Evolutionary conservation across 805 yeast species (phyloP).

Genomic region (Wickerhamomyces sydowiorum): DNA sequence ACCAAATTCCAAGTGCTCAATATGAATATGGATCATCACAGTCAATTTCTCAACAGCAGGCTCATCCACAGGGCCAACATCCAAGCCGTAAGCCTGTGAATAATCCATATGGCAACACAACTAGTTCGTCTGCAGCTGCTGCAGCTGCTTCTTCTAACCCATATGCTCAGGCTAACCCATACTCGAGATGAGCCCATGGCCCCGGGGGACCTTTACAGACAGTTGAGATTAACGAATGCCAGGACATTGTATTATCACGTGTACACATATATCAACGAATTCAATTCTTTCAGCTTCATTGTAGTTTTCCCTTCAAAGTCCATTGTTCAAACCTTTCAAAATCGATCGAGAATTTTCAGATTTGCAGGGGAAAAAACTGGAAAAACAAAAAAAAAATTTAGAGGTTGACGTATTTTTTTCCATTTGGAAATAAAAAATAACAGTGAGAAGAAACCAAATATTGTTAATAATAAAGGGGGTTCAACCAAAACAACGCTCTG

Average conservation of each 20-base stretch:
- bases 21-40: not conserved
- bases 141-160: not conserved
- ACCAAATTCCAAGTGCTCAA: not conserved
- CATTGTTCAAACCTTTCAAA: too few relatives aligned
- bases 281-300: too few relatives aligned
- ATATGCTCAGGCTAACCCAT: not conserved
- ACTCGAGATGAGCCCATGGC: not conserved
- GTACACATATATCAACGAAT: too few relatives aligned
- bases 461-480: too few relatives aligned
- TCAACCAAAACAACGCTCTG: too few relatives aligned
- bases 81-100: not conserved
- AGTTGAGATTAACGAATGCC: not conserved
- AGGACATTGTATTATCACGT: not conserved
- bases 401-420: too few relatives aligned
- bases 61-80: not conserved
- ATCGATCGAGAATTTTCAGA: too few relatives aligned
- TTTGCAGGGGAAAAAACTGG: too few relatives aligned
- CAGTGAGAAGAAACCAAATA: too few relatives aligned
- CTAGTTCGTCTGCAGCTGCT: not conserved
- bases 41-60: not conserved
- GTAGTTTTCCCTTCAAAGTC: too few relatives aligned
- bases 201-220: not conserved
- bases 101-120: not conserved
- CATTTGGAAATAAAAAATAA: too few relatives aligned
- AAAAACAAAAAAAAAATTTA: too few relatives aligned